These are phyloP conservation scores for Fusarium sp. DNA, from an alignment of 2,329 filamentous ascomycete genomes.

Conservation along the genomic window DNA sequence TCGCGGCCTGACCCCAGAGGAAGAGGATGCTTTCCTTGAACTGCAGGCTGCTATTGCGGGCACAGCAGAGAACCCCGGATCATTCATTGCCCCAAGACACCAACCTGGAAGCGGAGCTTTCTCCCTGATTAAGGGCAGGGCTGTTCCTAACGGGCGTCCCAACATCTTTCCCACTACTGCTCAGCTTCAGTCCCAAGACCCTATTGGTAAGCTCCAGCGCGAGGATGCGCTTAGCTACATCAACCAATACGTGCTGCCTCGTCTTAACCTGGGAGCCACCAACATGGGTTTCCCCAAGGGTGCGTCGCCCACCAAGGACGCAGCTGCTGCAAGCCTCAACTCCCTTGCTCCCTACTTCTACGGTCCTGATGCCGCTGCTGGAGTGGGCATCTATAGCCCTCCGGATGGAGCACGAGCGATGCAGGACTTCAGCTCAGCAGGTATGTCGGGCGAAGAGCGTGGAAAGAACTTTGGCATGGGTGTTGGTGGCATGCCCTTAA, in stretches of 20 bases:
- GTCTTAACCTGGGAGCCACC: constrained; percentile 64
- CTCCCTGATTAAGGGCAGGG: constrained; percentile 71
- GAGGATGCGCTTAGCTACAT: constrained; percentile 75
- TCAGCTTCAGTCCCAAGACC: constrained; percentile 63
- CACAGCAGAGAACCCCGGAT: constrained; percentile 62
- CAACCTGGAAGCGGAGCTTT: constrained; percentile 66
- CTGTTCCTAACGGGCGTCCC: constrained; percentile 71
- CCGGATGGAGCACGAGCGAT: constrained; percentile 52
- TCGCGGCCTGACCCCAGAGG: constrained; percentile 74
- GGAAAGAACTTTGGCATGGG: constrained; percentile 48
- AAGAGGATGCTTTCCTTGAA: constrained; percentile 76
- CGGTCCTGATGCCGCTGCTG: constrained; percentile 57
- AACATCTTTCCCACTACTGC: constrained; percentile 67
- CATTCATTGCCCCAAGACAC: constrained; percentile 67
- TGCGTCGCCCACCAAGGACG: constrained; percentile 54
- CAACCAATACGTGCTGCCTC: constrained; percentile 74
- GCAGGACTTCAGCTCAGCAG: constrained; percentile 49
- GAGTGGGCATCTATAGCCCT: constrained; percentile 57
- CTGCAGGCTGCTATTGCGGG: constrained; percentile 70
- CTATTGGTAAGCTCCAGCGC: constrained; percentile 72
- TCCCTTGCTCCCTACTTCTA: constrained; percentile 68
- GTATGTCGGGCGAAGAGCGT: constrained; percentile 46
- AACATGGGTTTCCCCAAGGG: constrained; percentile 57
- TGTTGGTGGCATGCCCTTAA: constrained; percentile 61
- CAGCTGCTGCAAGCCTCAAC: constrained; percentile 63